These are phyloP conservation scores for Chamaecyparis obtusa DNA, from an alignment of 75 land plant species.

Conservation along the genomic window DNA sequence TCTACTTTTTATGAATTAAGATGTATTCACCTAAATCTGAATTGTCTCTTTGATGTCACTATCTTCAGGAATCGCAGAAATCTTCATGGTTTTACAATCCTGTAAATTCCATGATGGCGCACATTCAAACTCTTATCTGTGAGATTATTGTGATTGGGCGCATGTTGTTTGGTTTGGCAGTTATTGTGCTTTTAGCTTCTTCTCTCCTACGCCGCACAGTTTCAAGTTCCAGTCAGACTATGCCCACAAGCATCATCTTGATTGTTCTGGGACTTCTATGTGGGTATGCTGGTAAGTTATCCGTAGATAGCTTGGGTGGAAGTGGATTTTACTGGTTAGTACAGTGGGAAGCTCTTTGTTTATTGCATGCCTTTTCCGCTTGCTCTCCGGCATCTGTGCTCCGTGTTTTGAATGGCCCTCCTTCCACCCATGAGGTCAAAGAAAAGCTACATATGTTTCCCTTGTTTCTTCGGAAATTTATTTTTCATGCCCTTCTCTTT, in stretches of 20 bases:
- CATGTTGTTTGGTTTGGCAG: conserved; percentile 60
- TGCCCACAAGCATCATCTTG: conserved; percentile 79
- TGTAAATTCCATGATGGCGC: conserved; percentile 38
- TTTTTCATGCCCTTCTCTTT: conserved; percentile 44
- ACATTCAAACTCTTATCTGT: conserved; percentile 46
- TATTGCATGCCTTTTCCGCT: conserved; percentile 64
- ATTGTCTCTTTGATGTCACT: conserved; percentile 17
- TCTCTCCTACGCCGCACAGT: conserved; percentile 58
- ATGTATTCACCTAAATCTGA: neutral
- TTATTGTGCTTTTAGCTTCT: conserved; percentile 56
- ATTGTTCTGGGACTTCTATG: conserved; percentile 61
- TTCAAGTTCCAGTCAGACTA: conserved; percentile 42
- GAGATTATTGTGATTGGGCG: conserved; percentile 54
- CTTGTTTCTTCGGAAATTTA: conserved; percentile 38
- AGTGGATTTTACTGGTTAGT: conserved; percentile 69
- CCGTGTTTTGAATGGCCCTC: conserved; percentile 52
- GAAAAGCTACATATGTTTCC: conserved; percentile 16
- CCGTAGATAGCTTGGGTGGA: conserved; percentile 82
- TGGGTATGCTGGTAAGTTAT: conserved; percentile 79
- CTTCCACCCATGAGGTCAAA: conserved; percentile 9
- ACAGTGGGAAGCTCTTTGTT: conserved; percentile 71
- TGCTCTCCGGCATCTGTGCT: conserved; percentile 50
- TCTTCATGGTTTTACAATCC: conserved; percentile 72
- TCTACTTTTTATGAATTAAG: neutral
- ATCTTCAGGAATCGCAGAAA: conserved; percentile 26